Evolutionary conservation across 495 filamentous ascomycete genomes (phyloP).

Genomic region (Aspergillus nidulans): DNA sequence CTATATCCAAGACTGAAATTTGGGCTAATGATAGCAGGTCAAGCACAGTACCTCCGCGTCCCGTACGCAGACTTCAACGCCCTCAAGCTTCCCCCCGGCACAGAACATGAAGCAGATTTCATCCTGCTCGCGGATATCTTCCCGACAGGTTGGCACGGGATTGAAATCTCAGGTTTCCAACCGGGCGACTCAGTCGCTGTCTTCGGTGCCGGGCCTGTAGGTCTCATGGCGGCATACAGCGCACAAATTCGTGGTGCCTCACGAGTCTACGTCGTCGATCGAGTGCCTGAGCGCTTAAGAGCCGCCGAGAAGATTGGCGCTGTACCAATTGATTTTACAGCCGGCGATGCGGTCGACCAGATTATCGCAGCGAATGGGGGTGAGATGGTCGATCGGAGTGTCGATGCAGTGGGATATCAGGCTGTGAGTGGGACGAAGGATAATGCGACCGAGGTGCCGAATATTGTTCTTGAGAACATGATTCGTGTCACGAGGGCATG

Average conservation of each 20-base stretch:
- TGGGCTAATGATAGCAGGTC: slow-evolving; percentile 16
- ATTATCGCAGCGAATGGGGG: slow-evolving; percentile 22
- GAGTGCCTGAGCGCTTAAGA: slow-evolving; percentile 46
- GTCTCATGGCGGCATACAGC: slow-evolving; percentile 55
- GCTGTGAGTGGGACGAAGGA: slow-evolving; percentile 33
- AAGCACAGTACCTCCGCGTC: slow-evolving; percentile 53
- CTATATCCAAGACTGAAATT: not conserved
- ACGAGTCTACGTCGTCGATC: slow-evolving; percentile 51
- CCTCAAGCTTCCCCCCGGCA: slow-evolving; percentile 38
- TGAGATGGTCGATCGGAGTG: slow-evolving; percentile 48
- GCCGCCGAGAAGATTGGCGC: slow-evolving; percentile 51
- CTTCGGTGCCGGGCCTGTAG: slow-evolving; percentile 48
- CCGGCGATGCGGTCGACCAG: slow-evolving; percentile 35
- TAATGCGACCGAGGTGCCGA: slow-evolving; percentile 38
- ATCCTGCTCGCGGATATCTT: slow-evolving; percentile 54
- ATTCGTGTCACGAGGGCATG: slow-evolving; percentile 44
- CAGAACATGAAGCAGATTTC: slow-evolving; percentile 43
- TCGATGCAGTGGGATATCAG: slow-evolving; percentile 55
- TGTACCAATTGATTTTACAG: slow-evolving; percentile 35
- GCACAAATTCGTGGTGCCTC: slow-evolving; percentile 49
- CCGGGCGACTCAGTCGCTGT: slow-evolving; percentile 53
- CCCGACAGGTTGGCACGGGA: slow-evolving; percentile 57
- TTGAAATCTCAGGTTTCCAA: slow-evolving; percentile 50
- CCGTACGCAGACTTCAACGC: slow-evolving; percentile 58
- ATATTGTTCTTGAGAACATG: slow-evolving; percentile 44